phyloP scores from a whole-genome alignment of 1,284 basidiomycete species.

The Puccinia triticina region DNA sequence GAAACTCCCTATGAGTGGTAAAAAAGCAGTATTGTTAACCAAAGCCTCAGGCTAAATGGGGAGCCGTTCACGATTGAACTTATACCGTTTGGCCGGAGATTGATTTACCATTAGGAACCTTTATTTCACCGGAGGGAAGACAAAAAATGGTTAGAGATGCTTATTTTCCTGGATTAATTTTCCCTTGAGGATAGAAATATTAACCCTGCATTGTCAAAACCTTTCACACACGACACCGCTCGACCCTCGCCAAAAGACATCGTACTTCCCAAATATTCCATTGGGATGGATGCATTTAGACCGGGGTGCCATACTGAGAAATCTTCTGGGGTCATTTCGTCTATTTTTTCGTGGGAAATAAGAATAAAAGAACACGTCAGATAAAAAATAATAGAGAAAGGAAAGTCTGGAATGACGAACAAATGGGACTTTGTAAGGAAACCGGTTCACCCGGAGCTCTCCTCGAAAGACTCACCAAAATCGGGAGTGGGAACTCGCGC shows the following conservation, averaged over 20 bases:
- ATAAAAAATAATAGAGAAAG: neutral
- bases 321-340: conserved; percentile 50
- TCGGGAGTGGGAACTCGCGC: conserved; percentile 26
- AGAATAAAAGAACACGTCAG: neutral
- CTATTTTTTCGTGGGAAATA: conserved; percentile 7
- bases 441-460: conserved; percentile 25
- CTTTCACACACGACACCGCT: conserved; percentile 39
- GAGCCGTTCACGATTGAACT: neutral
- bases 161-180: neutral
- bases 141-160: neutral
- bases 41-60: neutral
- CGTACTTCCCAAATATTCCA: conserved; percentile 28
- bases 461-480: conserved; percentile 21
- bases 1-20: conserved; percentile 20
- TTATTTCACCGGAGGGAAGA: neutral
- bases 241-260: neutral
- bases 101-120: conserved; percentile 43
- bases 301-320: conserved; percentile 45
- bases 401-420: conserved; percentile 13
- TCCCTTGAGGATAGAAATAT: neutral
- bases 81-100: neutral
- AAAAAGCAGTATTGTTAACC: neutral
- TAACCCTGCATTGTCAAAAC: conserved; percentile 49
- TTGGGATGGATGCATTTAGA: conserved; percentile 47
- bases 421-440: conserved; percentile 36